phyloP scores from a whole-genome alignment of 768 basidiomycete genomes.

The Leucogyrophana mollusca region DNA sequence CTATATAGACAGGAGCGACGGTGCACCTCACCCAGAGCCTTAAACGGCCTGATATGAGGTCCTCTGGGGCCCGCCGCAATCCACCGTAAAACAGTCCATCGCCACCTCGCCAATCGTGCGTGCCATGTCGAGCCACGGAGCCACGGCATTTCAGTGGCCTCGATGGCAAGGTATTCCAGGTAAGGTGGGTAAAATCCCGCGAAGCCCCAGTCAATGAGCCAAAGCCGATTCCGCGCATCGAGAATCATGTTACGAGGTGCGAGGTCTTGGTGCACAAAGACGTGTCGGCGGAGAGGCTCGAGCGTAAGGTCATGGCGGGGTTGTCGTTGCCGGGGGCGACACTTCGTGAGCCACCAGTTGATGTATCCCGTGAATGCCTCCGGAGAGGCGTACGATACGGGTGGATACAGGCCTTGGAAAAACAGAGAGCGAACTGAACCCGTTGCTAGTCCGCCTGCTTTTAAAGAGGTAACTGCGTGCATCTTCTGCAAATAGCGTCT shows the following conservation, averaged over 20 bases:
- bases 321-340: neutral
- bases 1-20: conserved; percentile 1
- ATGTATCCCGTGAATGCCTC: conserved; percentile 3
- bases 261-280: conserved; percentile 15
- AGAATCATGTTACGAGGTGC: conserved; percentile 13
- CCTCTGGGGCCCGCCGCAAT: neutral
- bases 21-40: neutral
- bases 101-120: neutral
- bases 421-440: neutral
- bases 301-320: conserved; percentile 1
- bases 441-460: neutral
- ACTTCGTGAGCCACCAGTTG: conserved; percentile 4
- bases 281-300: neutral
- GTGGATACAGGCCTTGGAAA: neutral
- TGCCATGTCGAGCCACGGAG: neutral
- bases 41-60: neutral
- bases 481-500: neutral
- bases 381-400: neutral
- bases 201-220: conserved; percentile 19
- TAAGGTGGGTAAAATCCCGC: conserved; percentile 15
- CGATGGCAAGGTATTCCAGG: conserved; percentile 11
- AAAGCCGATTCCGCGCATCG: conserved; percentile 8
- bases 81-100: conserved; percentile 2
- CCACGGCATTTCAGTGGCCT: conserved; percentile 4
- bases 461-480: neutral